phyloP scores from a whole-genome alignment of 2,329 filamentous ascomycete genomes.

The Tolypocladium tundrense region DNA sequence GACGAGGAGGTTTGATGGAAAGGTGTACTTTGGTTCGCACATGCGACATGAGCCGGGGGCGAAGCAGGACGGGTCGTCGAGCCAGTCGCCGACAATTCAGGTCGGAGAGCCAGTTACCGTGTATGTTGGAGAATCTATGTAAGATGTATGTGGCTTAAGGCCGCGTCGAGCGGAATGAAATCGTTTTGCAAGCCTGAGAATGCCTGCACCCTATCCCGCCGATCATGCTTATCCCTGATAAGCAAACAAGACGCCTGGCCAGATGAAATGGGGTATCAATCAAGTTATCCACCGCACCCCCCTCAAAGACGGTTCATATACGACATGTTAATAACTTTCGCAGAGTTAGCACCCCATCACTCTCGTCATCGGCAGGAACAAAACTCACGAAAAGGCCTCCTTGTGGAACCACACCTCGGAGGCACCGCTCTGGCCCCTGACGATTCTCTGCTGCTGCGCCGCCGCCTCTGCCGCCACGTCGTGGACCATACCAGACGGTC shows the following conservation, averaged over 20 bases:
- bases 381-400: slow-evolving; percentile 12
- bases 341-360: neutral
- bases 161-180: neutral
- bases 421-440: slow-evolving; percentile 4
- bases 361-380: neutral
- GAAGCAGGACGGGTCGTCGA: slow-evolving; percentile 6
- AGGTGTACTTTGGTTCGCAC: slow-evolving; percentile 85
- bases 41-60: slow-evolving; percentile 38
- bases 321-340: neutral
- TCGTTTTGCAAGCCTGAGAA: neutral
- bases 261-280: neutral
- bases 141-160: neutral
- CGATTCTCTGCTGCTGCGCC: slow-evolving; percentile 8
- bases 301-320: neutral
- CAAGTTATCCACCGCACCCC: neutral
- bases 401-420: slow-evolving; percentile 14
- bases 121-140: neutral
- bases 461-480: slow-evolving; percentile 11
- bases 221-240: neutral
- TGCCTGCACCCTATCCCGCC: neutral
- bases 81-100: slow-evolving; percentile 28
- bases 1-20: slow-evolving; percentile 71
- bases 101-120: slow-evolving; percentile 36
- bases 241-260: neutral
- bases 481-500: slow-evolving; percentile 12